Evolutionary conservation across 192 early-diverging fungal genomes (phyloP), one percentile per base, ranked within the genome.

Genomic region (Coemansia sp.): DNA sequence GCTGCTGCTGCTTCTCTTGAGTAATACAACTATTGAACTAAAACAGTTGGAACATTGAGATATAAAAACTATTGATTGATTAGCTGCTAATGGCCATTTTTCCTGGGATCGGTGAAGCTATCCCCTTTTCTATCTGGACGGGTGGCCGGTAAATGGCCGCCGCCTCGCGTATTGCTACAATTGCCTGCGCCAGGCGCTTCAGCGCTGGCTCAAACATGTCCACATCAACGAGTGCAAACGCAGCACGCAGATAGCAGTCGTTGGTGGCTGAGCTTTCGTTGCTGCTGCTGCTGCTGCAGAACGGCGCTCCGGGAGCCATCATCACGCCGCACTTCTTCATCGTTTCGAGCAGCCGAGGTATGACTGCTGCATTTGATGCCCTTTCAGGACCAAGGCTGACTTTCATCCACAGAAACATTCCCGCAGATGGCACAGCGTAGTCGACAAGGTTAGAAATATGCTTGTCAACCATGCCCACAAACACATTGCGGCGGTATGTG

Each of bases 361-460:
- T 73, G 26, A 71, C 74, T 3, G 60, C 52, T 49, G 66, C 46
- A 43, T 81, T 73, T 8, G 65, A 26, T 3, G 72, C 56, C 14
- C 33, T 34, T 15, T 72, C 77, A 2, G 38, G 9, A 1, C 78
- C 73, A 39, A 86, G 58, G 56, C 86, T 68, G 49, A 90, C 38
- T 10, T 82, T 81, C 63, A 93, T 76, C 96, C 96, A 98, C 46
- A 95, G 74, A 83, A 96, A 98, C 94, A 96, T 96, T 34, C 94
- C 92, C 11, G 88, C 85, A 9, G 83, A 67, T 2, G 90, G 91
- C 0, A 87, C 85, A 0, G 71, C 56, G 75, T 87, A 91, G 26
- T 87, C 84, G 11, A 86, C 87, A 34, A 85, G 70, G 0, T 87
- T 87, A 12, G 55, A 34, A 58, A 98, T 69, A 26, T 90, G 86